Evolutionary conservation across 1,139 yeast species (phyloP).

Genomic region (Pneumocystis wakefieldiae): DNA sequence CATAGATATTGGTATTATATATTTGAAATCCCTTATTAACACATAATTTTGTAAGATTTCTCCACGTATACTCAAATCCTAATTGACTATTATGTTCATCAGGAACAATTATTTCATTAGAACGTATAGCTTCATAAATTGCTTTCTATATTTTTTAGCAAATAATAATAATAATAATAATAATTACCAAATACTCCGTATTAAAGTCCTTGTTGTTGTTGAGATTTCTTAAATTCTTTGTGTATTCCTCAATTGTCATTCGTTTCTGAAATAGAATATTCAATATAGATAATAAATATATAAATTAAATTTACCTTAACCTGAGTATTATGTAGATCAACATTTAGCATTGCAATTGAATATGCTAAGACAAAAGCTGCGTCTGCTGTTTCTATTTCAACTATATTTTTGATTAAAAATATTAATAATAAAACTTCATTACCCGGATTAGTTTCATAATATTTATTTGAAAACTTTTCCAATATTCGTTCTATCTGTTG

Average conservation of each 20-base stretch:
- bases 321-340: conserved; percentile 75
- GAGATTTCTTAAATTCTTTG: conserved; percentile 65
- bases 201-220: conserved; percentile 52
- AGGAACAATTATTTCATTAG: conserved; percentile 89
- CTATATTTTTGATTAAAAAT: conserved; percentile 14
- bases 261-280: conserved; percentile 31
- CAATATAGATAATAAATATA: background rate
- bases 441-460: conserved; percentile 27
- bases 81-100: conserved; percentile 81
- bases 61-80: conserved; percentile 93
- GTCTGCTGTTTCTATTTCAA: conserved; percentile 35
- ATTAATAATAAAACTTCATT: background rate
- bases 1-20: conserved; percentile 34
- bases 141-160: conserved; percentile 27
- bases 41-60: conserved; percentile 39
- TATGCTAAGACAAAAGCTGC: conserved; percentile 76
- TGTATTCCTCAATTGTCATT: conserved; percentile 76
- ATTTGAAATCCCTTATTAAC: conserved; percentile 13
- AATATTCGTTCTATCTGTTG: conserved; percentile 89
- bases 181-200: conserved; percentile 58
- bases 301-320: conserved; percentile 16
- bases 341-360: conserved; percentile 72
- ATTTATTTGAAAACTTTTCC: conserved; percentile 70
- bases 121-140: conserved; percentile 65
- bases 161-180: background rate